These are phyloP conservation scores for Brassica cretica DNA, from an alignment of 345 rosid species.

Conservation along the genomic window DNA sequence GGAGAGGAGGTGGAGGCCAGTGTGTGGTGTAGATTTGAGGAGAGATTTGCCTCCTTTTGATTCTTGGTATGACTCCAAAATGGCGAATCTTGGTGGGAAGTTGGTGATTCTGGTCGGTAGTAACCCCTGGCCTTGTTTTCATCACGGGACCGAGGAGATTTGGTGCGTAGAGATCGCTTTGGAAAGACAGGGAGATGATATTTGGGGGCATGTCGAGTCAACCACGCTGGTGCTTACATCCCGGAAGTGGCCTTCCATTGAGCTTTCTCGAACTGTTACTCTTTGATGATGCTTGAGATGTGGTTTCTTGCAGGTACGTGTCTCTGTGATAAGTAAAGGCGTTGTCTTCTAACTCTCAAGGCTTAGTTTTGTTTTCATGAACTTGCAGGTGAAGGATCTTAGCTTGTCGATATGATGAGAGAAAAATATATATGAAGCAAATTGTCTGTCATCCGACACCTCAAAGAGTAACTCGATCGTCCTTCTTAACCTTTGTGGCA, in stretches of 20 bases:
- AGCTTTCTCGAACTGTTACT: neutral
- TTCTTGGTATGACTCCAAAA: neutral
- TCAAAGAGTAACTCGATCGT: neutral
- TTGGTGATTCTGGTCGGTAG: neutral
- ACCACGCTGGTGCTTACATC: neutral
- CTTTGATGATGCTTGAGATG: neutral
- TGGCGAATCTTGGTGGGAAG: conserved; percentile 13
- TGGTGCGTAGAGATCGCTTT: conserved; percentile 1
- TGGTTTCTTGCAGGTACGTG: neutral
- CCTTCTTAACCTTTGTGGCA: neutral
- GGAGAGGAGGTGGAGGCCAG: neutral
- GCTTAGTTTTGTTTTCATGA: neutral
- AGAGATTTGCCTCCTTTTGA: neutral
- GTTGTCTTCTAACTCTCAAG: neutral
- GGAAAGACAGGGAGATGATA: neutral
- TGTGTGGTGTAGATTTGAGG: neutral
- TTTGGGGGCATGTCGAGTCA: neutral
- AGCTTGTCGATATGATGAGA: neutral
- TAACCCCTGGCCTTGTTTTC: neutral
- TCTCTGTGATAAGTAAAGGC: neutral
- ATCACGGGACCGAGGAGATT: neutral
- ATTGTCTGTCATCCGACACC: neutral
- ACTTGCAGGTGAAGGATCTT: conserved; percentile 6
- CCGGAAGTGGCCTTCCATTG: neutral
- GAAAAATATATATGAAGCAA: neutral